A percentile compares a stretch with the other conserved stretches of the same genome.
Evolutionary conservation across 2,329 filamentous ascomycete species (phyloP).

Genomic region (Xylariaceae sp.): DNA sequence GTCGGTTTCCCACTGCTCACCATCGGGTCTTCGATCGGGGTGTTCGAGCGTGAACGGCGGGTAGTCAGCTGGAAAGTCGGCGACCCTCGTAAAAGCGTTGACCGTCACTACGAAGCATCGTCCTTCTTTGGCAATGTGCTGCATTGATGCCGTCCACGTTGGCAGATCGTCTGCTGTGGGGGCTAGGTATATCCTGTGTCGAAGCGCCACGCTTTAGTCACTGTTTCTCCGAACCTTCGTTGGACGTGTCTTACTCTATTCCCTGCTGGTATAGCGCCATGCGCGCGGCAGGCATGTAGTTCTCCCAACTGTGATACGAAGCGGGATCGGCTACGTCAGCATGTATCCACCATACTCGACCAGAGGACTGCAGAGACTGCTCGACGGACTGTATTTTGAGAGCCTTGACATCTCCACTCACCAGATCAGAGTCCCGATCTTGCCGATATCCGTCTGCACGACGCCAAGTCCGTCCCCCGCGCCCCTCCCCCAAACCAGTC

Average conservation of each 20-base stretch:
- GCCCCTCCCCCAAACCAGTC: slow-evolving; percentile 44
- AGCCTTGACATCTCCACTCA: slow-evolving; percentile 14
- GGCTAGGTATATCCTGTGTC: slow-evolving; percentile 32
- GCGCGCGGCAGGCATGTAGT: slow-evolving; percentile 42
- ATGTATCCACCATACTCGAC: background rate
- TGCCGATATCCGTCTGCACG: slow-evolving; percentile 39
- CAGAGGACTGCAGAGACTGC: background rate
- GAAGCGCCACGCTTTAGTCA: background rate
- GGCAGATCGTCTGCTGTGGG: slow-evolving; percentile 34
- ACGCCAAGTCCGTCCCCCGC: slow-evolving; percentile 39
- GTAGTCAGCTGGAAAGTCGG: slow-evolving; percentile 40
- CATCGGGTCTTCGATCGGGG: slow-evolving; percentile 38
- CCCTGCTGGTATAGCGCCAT: slow-evolving; percentile 41
- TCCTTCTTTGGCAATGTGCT: slow-evolving; percentile 44
- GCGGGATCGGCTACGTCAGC: background rate
- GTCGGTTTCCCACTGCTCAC: slow-evolving; percentile 35
- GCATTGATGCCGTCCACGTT: slow-evolving; percentile 40
- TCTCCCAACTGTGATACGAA: slow-evolving; percentile 36
- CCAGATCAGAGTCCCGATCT: slow-evolving; percentile 41
- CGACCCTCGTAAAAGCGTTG: slow-evolving; percentile 40
- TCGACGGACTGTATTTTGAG: background rate
- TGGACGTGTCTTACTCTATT: slow-evolving; percentile 33
- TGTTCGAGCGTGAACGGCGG: slow-evolving; percentile 39
- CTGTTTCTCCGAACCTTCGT: background rate
- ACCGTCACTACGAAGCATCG: slow-evolving; percentile 41